Percentiles rank a stretch among this genome's conserved stretches.
These are phyloP conservation scores for Hyphopichia fennica DNA, from an alignment of 1,139 yeast genomes.

Conservation along the genomic window DNA sequence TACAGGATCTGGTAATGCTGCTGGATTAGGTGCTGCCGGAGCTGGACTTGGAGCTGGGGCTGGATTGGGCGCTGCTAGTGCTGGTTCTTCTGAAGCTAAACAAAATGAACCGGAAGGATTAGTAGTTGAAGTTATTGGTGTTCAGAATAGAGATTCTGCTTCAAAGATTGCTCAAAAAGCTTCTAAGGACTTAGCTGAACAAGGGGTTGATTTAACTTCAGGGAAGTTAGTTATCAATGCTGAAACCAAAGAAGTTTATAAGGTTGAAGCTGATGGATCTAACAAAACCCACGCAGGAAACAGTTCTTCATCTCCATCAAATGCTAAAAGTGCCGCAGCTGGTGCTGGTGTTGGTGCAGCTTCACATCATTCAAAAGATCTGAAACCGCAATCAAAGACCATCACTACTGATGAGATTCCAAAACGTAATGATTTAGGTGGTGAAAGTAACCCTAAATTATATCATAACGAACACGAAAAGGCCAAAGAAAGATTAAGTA, in stretches of 20 bases:
- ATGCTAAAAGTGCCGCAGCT: not conserved
- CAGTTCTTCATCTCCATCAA: constrained; percentile 3
- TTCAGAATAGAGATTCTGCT: constrained; percentile 32
- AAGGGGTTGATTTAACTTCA: constrained; percentile 37
- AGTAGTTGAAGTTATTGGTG: constrained; percentile 41
- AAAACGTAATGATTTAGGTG: constrained; percentile 8
- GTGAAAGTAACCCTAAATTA: constrained; percentile 4
- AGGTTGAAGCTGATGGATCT: constrained; percentile 15
- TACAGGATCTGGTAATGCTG: not conserved
- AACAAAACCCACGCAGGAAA: constrained; percentile 1
- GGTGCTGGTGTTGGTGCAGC: constrained; percentile 2
- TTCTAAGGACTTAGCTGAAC: constrained; percentile 30
- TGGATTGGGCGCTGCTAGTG: constrained; percentile 9
- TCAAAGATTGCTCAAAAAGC: constrained; percentile 37
- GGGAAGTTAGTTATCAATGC: constrained; percentile 40
- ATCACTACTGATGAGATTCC: constrained; percentile 1
- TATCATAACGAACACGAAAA: constrained; percentile 15
- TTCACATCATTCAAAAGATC: not conserved
- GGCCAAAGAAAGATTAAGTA: constrained; percentile 13
- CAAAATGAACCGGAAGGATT: constrained; percentile 14
- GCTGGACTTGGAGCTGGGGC: constrained; percentile 3
- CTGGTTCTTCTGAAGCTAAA: constrained; percentile 2
- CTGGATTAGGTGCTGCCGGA: constrained; percentile 6
- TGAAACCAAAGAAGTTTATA: constrained; percentile 31
- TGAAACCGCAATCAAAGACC: not conserved